These are phyloP conservation scores for Niveomyces coronatus DNA, from an alignment of 2,329 filamentous ascomycete genomes.

Conservation along the genomic window DNA sequence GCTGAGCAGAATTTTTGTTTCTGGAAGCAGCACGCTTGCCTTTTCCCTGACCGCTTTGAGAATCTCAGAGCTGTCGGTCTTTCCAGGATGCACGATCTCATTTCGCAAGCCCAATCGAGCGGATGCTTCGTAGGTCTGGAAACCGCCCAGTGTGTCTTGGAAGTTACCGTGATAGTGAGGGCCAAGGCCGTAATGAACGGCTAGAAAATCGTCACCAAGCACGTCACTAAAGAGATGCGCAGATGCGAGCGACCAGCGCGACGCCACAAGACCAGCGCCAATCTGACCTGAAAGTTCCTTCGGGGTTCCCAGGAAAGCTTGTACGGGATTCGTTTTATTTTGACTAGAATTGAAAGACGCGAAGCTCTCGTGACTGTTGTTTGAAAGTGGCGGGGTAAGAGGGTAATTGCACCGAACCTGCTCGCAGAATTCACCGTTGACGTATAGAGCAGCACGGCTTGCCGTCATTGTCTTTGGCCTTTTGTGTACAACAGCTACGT, in stretches of 20 bases:
- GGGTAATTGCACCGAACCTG: slow-evolving; percentile 87
- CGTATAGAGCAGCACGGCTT: slow-evolving; percentile 77
- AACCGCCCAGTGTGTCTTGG: slow-evolving; percentile 89
- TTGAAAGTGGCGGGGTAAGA: slow-evolving; percentile 55
- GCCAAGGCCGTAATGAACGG: slow-evolving; percentile 83
- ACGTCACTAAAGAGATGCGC: slow-evolving; percentile 82
- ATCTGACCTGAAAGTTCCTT: slow-evolving; percentile 71
- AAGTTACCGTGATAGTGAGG: slow-evolving; percentile 92
- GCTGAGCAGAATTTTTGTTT: slow-evolving; percentile 72
- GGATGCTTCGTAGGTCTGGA: slow-evolving; percentile 92
- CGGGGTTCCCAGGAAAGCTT: slow-evolving; percentile 89
- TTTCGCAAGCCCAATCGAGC: slow-evolving; percentile 85
- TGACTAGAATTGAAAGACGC: slow-evolving; percentile 53
- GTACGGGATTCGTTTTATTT: slow-evolving; percentile 57
- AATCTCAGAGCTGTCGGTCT: slow-evolving; percentile 86
- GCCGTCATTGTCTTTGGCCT: slow-evolving; percentile 63
- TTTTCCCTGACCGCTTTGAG: slow-evolving; percentile 78
- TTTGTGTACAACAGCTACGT: slow-evolving; percentile 80
- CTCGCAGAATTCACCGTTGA: slow-evolving; percentile 90
- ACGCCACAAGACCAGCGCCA: slow-evolving; percentile 61
- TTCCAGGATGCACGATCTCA: slow-evolving; percentile 79
- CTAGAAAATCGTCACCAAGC: slow-evolving; percentile 81
- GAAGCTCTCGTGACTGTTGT: slow-evolving; percentile 56
- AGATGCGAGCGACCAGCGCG: slow-evolving; percentile 81
- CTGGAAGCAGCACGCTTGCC: slow-evolving; percentile 70